phyloP scores from a whole-genome alignment of 1,284 basidiomycete species.

The Xanthoconium separans region DNA sequence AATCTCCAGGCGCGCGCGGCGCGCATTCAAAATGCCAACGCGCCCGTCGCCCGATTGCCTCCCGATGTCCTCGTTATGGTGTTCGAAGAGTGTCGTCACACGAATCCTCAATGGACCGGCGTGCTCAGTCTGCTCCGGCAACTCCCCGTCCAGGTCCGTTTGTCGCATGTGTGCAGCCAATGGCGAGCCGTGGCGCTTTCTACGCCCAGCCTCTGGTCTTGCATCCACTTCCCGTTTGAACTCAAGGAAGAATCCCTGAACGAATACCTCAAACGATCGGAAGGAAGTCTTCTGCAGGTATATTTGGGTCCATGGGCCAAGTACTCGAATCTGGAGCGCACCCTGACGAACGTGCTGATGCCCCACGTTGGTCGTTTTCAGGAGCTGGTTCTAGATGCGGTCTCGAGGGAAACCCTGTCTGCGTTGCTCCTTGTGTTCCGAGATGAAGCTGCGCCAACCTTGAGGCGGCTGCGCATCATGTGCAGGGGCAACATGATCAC shows the following conservation, averaged over 20 bases:
- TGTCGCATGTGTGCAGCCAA: slow-evolving; percentile 34
- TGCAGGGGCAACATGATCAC: slow-evolving; percentile 31
- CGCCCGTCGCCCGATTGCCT: slow-evolving; percentile 31
- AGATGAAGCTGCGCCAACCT: slow-evolving; percentile 26
- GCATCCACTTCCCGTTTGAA: slow-evolving; percentile 32
- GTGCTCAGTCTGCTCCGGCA: slow-evolving; percentile 35
- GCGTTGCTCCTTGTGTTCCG: slow-evolving; percentile 24
- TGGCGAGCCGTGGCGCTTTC: slow-evolving; percentile 34
- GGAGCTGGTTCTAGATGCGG: slow-evolving; percentile 30
- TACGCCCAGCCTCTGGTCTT: slow-evolving; percentile 32
- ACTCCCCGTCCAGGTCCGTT: slow-evolving; percentile 32
- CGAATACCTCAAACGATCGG: slow-evolving; percentile 33
- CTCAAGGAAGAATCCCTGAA: slow-evolving; percentile 29
- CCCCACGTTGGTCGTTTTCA: slow-evolving; percentile 32
- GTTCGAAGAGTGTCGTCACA: slow-evolving; percentile 33
- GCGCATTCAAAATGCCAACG: slow-evolving; percentile 30
- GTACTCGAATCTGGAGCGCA: slow-evolving; percentile 30
- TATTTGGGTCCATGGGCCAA: slow-evolving; percentile 35
- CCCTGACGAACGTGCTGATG: slow-evolving; percentile 23
- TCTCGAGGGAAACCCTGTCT: slow-evolving; percentile 32
- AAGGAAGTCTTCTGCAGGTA: slow-evolving; percentile 30
- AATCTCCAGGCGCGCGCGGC: slow-evolving; percentile 30
- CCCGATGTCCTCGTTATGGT: slow-evolving; percentile 32
- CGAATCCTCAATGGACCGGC: slow-evolving; percentile 33
- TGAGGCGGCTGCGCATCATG: slow-evolving; percentile 29